A percentile compares a stretch with the other conserved stretches of the same genome.
Conservation (phyloP, 371 early-diverging fungal genomes). For the Haplosporangium sp. region DNA sequence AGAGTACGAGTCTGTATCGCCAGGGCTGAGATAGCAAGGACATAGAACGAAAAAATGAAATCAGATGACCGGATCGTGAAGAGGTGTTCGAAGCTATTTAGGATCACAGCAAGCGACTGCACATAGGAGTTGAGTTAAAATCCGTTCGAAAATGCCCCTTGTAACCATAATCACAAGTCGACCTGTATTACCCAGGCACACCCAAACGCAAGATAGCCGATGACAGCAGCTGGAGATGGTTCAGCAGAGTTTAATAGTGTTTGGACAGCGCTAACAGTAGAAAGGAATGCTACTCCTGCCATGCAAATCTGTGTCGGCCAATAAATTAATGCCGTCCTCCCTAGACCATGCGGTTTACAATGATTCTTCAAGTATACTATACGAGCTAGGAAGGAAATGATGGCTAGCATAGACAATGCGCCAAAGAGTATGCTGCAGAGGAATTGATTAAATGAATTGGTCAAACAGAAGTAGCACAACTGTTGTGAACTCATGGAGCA, state of each 20-base stretch:
- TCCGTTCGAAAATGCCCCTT: too few species aligned
- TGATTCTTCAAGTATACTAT: not conserved
- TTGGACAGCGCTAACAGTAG: not conserved
- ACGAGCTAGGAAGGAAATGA: not conserved
- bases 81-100: constrained; percentile 26
- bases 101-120: constrained; percentile 1
- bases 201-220: constrained; percentile 11
- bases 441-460: too few species aligned
- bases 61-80: constrained; percentile 25
- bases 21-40: constrained; percentile 8
- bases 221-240: not conserved
- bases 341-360: constrained; percentile 16
- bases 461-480: too few species aligned
- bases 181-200: constrained; percentile 13
- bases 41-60: constrained; percentile 21
- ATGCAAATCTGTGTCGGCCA: constrained; percentile 36
- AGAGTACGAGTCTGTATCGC: constrained; percentile 9
- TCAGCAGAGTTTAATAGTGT: not conserved
- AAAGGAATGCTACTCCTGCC: not conserved
- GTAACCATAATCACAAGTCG: too few species aligned
- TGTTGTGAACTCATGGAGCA: not conserved
- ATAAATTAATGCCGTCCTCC: constrained; percentile 30
- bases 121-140: too few species aligned
- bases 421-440: constrained; percentile 20
- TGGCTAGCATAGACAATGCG: not conserved